These are phyloP conservation scores for Venturia carpophila DNA, from an alignment of 2,329 filamentous ascomycete species.

Conservation along the genomic window DNA sequence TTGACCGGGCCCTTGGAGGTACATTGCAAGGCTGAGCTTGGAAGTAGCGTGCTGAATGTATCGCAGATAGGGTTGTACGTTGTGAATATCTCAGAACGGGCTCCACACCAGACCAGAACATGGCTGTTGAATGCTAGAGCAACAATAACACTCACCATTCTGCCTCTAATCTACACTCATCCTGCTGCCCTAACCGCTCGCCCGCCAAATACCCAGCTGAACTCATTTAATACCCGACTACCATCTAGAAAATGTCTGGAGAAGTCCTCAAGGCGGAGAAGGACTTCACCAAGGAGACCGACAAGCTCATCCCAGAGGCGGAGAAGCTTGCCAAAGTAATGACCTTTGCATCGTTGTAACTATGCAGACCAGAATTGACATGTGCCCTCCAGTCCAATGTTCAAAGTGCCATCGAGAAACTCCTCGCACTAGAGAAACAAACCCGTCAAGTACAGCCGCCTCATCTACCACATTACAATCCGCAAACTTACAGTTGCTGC, in stretches of 20 bases:
- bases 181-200: not conserved
- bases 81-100: too few species aligned
- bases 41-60: too few species aligned
- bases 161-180: not conserved
- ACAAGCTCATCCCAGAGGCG: conserved; percentile 83
- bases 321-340: conserved; percentile 78
- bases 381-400: conserved; percentile 55
- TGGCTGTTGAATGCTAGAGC: not conserved
- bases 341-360: conserved; percentile 18
- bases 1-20: too few species aligned
- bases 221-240: not conserved
- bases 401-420: conserved; percentile 85
- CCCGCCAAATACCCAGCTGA: not conserved
- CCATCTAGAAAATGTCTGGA: conserved; percentile 57
- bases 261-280: conserved; percentile 84
- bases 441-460: conserved; percentile 67
- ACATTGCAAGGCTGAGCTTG: too few species aligned
- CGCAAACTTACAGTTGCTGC: conserved; percentile 21
- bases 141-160: not conserved
- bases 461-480: conserved; percentile 18
- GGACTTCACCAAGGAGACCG: conserved; percentile 96
- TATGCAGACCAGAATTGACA: not conserved
- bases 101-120: not conserved
- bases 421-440: conserved; percentile 87
- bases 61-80: too few species aligned